Conservation (phyloP, 2,329 filamentous ascomycete species). For the Cordyceps pruinosa region DNA sequence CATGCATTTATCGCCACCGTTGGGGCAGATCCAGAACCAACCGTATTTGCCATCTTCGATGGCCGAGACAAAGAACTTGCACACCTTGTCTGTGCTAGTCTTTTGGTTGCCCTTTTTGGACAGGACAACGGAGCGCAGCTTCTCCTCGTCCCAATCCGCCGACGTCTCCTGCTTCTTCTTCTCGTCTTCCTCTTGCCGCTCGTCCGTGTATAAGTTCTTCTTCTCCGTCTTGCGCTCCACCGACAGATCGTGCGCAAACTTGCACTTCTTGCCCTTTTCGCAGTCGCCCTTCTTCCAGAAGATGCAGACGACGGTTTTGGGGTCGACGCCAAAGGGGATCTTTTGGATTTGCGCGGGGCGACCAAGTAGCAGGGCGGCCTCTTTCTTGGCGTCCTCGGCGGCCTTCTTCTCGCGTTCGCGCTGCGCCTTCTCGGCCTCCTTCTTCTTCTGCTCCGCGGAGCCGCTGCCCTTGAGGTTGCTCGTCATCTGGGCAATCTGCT, state of each 20-base stretch:
- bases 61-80: slow-evolving; percentile 96
- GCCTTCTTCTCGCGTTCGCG: slow-evolving; percentile 87
- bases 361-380: slow-evolving; percentile 75
- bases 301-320: slow-evolving; percentile 92
- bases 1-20: slow-evolving; percentile 96
- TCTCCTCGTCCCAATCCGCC: slow-evolving; percentile 96
- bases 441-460: slow-evolving; percentile 81
- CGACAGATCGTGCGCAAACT: slow-evolving; percentile 88
- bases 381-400: slow-evolving; percentile 74
- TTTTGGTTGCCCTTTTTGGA: slow-evolving; percentile 97
- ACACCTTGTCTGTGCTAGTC: slow-evolving; percentile 95
- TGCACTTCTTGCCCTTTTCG: slow-evolving; percentile 96
- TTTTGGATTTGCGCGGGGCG: slow-evolving; percentile 95
- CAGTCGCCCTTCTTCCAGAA: slow-evolving; percentile 97
- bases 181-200: slow-evolving; percentile 61
- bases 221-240: slow-evolving; percentile 91
- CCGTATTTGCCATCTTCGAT: slow-evolving; percentile 98
- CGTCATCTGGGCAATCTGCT: slow-evolving; percentile 77
- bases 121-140: slow-evolving; percentile 80
- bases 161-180: slow-evolving; percentile 88
- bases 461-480: slow-evolving; percentile 67
- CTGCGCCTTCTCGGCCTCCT: slow-evolving; percentile 56
- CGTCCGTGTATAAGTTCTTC: slow-evolving; percentile 84
- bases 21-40: slow-evolving; percentile 98
- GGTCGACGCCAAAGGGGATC: slow-evolving; percentile 94